Base-by-base conservation (phyloP, 1,284 basidiomycete species). In the Chalciporus piperatoides region DNA sequence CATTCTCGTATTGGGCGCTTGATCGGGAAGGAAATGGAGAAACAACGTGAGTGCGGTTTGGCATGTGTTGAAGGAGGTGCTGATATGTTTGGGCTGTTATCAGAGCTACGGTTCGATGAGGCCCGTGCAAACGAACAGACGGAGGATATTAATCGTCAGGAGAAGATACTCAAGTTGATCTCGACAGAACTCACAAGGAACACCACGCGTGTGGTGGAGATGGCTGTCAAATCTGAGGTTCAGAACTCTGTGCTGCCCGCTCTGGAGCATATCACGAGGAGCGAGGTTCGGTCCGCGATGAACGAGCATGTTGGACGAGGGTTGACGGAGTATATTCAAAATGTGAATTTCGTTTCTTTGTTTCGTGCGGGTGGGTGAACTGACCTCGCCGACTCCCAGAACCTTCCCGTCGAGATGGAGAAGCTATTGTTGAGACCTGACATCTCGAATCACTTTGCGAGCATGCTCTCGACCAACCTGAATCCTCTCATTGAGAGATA, bases 121-220 rank as follows among this genome's bases (percentile, higher is more conserved):
- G 80, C 82, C 49, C 84, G 88, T 49, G 78, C 75, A 24, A 79
- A 81, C 54, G 87, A 90, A 55, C 86, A 89, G 61, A 75, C 80
- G 14, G 83, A 84, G 54, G 89, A 91, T 61, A 86, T 89, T 53
- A 74, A 80, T 33, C 80, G 90, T 17, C 89, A 92, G 68, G 90
- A 92, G 69, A 90, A 86, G 67, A 86, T 92, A 53, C 71, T 92
- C 60, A 90, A 90, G 70, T 72, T 92, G 38, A 90, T 92, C 57
- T 90, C 88, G 14, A 88, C 79, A 2, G 87, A 91, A 65, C 72
- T 92, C 46, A 90, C 86, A 6, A 82, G 83, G 71, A 91, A 91
- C 60, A 92, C 89, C 6, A 88, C 86, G 6, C 79, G 86, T 10
- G 86, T 92, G 36, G 88, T 92, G 38, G 89, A 92, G 69, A 77